Evolutionary conservation across 1,139 yeast species (phyloP).

Genomic region (Yamadazyma atlantica): DNA sequence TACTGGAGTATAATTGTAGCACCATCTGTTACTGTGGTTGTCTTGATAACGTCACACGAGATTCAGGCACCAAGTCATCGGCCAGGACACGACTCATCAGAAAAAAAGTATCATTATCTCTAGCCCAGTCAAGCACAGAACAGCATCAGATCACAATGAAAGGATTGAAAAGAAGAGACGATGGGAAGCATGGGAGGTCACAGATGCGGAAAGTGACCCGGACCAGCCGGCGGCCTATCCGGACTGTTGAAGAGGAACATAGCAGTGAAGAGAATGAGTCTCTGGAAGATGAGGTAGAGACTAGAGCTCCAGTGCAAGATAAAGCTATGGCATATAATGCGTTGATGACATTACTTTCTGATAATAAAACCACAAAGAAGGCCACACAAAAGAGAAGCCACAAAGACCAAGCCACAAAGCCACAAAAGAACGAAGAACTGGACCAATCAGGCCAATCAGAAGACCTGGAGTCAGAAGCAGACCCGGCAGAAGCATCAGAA

Average conservation of each 20-base stretch:
- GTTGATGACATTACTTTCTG: slow-evolving; percentile 66
- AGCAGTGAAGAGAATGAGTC: slow-evolving; percentile 1
- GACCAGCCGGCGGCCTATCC: slow-evolving; percentile 33
- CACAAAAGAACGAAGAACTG: slow-evolving; percentile 5
- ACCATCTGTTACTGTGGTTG: no score
- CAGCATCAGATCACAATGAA: not conserved
- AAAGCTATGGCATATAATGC: slow-evolving; percentile 69
- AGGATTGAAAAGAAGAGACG: slow-evolving; percentile 9
- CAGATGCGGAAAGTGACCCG: slow-evolving; percentile 59
- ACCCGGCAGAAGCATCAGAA: slow-evolving; percentile 23
- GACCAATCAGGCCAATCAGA: slow-evolving; percentile 20
- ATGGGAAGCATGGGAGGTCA: slow-evolving; percentile 47
- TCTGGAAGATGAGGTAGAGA: slow-evolving; percentile 10
- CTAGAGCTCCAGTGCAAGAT: slow-evolving; percentile 11
- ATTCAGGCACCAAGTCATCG: no score
- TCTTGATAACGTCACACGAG: no score
- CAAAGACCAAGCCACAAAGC: slow-evolving; percentile 10
- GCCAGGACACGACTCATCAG: not conserved
- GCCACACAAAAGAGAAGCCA: slow-evolving; percentile 18
- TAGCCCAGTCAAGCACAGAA: not conserved
- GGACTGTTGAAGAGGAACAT: slow-evolving; percentile 19
- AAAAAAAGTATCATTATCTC: not conserved
- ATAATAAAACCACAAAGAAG: slow-evolving; percentile 16
- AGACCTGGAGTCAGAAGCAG: slow-evolving; percentile 16
- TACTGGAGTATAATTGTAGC: no score